Evolutionary conservation across 2,329 filamentous ascomycete species (phyloP), one percentile per base, ranked within the genome.

Genomic region (Parastagonospora avenae): DNA sequence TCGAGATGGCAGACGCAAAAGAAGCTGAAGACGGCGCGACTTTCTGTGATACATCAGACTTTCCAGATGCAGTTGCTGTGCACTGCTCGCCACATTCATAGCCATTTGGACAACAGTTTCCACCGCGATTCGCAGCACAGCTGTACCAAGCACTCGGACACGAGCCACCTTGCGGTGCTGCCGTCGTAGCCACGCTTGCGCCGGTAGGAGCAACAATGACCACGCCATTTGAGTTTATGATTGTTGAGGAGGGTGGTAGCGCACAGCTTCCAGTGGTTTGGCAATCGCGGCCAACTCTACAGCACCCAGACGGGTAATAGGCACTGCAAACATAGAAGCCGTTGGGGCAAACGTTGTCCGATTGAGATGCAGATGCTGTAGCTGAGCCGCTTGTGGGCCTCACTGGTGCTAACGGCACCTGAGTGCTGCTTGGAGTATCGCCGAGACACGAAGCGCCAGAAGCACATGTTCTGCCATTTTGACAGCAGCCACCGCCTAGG

Each of bases 311-410:
- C 2, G 82, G 78, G 52, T 92, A 91, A 52, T 86, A 86, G 2
- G 93, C 93, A 2, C 87, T 84, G 74, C 93, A 97, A 43, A 91
- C 88, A 73, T 97, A 97, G 79, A 92, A 97, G 2, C 92, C 92
- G 0, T 88, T 92, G 0, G 93, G 93, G 63, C 93, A 97, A 62
- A 82, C 66, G 15, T 59, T 57, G 2, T 59, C 56, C n/a, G 4
- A 91, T 90, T 0, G 88, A 91, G 1, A 91, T 90, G 66, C 91
- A 95, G 67, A 80, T 60, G 63, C 61, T 1, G 77, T 68, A 10
- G 78, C 71, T 27, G 75, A 62, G 16, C 73, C 71, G 54, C 72
- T 74, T 1, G 76, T 79, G 1, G 77, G 76, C 2, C 77, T 70
- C 8, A 77, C 67, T 1, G 76, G 77, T 4, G 76, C 74, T 8